Evolutionary conservation across 2,329 filamentous ascomycete species (phyloP).

Genomic region (Trichoderma arundinaceum): DNA sequence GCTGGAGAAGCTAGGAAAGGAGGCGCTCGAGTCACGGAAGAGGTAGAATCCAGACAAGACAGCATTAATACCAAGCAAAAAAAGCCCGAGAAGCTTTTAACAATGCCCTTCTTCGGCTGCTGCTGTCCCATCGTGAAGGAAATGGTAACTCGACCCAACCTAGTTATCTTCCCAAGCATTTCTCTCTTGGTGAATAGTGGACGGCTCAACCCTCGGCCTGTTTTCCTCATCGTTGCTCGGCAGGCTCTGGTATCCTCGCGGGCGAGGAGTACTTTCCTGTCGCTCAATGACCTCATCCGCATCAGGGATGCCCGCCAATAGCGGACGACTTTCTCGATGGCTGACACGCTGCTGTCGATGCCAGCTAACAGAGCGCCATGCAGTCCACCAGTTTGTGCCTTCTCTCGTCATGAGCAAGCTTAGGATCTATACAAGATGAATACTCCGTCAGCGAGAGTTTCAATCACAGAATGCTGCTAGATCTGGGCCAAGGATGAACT

Average conservation of each 20-base stretch:
- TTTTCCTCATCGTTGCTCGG: slow-evolving; percentile 28
- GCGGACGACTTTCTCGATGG: slow-evolving; percentile 36
- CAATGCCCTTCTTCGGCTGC: background rate
- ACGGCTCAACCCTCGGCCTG: slow-evolving; percentile 40
- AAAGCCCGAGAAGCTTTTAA: background rate
- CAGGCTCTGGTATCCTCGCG: slow-evolving; percentile 35
- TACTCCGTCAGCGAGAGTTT: background rate
- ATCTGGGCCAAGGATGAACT: slow-evolving; percentile 27
- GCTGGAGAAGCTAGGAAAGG: slow-evolving; percentile 65
- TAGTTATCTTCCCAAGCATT: slow-evolving; percentile 39
- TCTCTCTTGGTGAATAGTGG: slow-evolving; percentile 35
- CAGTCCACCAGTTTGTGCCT: slow-evolving; percentile 42
- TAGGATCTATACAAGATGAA: slow-evolving; percentile 37
- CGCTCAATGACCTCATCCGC: slow-evolving; percentile 37
- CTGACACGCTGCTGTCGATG: slow-evolving; percentile 24
- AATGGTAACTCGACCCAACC: background rate
- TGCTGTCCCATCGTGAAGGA: background rate
- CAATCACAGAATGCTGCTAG: background rate
- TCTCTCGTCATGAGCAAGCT: slow-evolving; percentile 43
- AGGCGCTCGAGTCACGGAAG: slow-evolving; percentile 53
- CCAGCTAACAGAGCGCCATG: slow-evolving; percentile 36
- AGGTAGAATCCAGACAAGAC: slow-evolving; percentile 32
- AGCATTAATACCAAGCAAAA: slow-evolving; percentile 18
- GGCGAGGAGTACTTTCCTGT: slow-evolving; percentile 30
- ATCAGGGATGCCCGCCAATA: slow-evolving; percentile 42